Evolutionary conservation across 345 rosid species (phyloP), one percentile per base, ranked within the genome.

Genomic region (Hypericum perforatum): DNA sequence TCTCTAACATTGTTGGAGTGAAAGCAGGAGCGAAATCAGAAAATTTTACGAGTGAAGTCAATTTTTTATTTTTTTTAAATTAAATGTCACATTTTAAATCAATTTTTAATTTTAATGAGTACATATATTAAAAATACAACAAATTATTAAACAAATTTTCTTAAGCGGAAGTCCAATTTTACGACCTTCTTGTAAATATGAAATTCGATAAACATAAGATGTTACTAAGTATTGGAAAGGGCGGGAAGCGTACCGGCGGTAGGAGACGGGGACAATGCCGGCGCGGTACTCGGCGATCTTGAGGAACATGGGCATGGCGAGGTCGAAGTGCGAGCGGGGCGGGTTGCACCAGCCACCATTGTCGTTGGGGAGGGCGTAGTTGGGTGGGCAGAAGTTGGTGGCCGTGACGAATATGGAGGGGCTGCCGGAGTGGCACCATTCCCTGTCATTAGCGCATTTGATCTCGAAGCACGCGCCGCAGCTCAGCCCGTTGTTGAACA

Each of bases 321-420:
- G 88, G 62, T 81, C 88, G 64, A 81, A 81, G 44, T 81, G 88
- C 3, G 82, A 61, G 13, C 89, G 83, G 40, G 95, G 95, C 12
- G 95, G 95, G 58, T 85, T 85, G 63, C 95, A 85, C 90, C 95
- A 85, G 3, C 95, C 95, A 7, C 95, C 95, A 66, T 85, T 68
- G 71, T 85, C 89, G 43, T 54, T 76, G 0, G 88, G 69, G 7
- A 38, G 68, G 54, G 79, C 88, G 45, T 39, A 81, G 39, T 81
- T 81, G 0, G 88, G 88, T 1, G 88, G 88, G 71, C 84, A 81
- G 45, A 81, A 81, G 41, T 81, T 81, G 49, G 88, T 81, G 11
- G 88, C 88, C 0, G 88, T 81, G 47, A 81, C 39, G n/a, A 78
- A 16, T 52, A 81, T 81, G 2, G 88, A 81, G 15, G 88, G 88